A percentile compares a stretch with the other conserved stretches of the same genome.
Conservation (phyloP, 2,329 filamentous ascomycete species). For the Neoascochyta sp. region DNA sequence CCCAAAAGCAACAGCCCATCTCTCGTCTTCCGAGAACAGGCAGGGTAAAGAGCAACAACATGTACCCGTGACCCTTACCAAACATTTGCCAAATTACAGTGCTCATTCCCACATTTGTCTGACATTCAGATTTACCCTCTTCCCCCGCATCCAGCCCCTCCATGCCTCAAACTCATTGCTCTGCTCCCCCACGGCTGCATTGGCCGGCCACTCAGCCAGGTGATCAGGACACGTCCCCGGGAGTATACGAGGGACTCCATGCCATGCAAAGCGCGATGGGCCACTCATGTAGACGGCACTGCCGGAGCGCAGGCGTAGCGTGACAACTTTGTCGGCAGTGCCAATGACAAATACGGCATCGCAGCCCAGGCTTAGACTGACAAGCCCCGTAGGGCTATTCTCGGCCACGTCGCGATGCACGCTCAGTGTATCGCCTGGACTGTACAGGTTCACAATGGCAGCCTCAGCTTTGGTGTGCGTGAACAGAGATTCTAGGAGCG, state of each 20-base stretch:
- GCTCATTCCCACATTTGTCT: slow-evolving; percentile 69
- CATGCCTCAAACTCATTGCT: slow-evolving; percentile 58
- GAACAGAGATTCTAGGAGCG: slow-evolving; percentile 67
- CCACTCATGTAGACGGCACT: slow-evolving; percentile 89
- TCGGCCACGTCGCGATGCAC: slow-evolving; percentile 94
- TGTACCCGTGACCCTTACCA: too few relatives aligned
- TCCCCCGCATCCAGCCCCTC: slow-evolving; percentile 82
- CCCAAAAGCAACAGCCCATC: too few relatives aligned
- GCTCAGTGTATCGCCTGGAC: slow-evolving; percentile 83
- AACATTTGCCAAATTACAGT: too few relatives aligned
- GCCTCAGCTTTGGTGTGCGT: slow-evolving; percentile 76
- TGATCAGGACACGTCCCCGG: slow-evolving; percentile 72
- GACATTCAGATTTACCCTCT: slow-evolving; percentile 89
- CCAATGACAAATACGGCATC: slow-evolving; percentile 86
- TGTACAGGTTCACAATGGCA: slow-evolving; percentile 92
- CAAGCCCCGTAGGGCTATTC: slow-evolving; percentile 69
- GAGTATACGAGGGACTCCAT: slow-evolving; percentile 86
- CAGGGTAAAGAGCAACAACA: too few relatives aligned
- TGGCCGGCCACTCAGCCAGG: slow-evolving; percentile 68
- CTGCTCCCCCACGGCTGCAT: slow-evolving; percentile 40
- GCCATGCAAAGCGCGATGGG: slow-evolving; percentile 83
- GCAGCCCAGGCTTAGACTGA: slow-evolving; percentile 86
- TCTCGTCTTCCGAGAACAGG: too few relatives aligned
- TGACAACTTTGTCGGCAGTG: slow-evolving; percentile 27
- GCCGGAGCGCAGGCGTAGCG: slow-evolving; percentile 63